Conservation (phyloP, 1,284 basidiomycete genomes). For the Heterobasidion occidentale region DNA sequence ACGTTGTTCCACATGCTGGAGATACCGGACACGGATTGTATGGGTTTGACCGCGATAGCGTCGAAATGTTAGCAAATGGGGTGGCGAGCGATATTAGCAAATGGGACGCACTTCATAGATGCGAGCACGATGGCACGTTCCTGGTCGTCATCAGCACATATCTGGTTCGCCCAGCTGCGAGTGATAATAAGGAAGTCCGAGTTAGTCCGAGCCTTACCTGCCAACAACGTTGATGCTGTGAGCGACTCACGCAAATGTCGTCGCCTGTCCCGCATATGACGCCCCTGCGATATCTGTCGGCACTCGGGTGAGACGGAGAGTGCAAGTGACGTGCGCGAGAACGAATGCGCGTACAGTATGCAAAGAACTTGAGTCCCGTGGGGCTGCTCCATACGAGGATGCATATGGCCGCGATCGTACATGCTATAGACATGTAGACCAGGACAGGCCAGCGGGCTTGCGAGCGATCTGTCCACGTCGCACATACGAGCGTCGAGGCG, state of each 20-base stretch:
- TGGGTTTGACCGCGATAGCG: neutral
- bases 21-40: neutral
- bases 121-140: constrained; percentile 60
- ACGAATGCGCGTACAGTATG: constrained; percentile 41
- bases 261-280: constrained; percentile 60
- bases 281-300: constrained; percentile 49
- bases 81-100: neutral
- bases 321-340: neutral
- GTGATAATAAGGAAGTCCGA: too few species aligned
- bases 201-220: constrained; percentile 13
- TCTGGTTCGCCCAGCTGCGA: constrained; percentile 50
- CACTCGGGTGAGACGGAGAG: neutral
- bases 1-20: constrained; percentile 65
- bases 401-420: constrained; percentile 46
- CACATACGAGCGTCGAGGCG: constrained; percentile 52
- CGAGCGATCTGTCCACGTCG: constrained; percentile 53
- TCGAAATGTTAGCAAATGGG: neutral
- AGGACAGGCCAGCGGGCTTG: constrained; percentile 56
- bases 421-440: constrained; percentile 51
- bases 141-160: constrained; percentile 59
- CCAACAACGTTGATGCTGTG: neutral
- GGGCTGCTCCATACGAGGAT: constrained; percentile 52
- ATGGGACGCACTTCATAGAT: constrained; percentile 51
- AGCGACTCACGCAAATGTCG: constrained; percentile 47
- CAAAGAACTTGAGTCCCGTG: constrained; percentile 55